phyloP scores from a whole-genome alignment of 495 filamentous ascomycete species.

The Penicillium macrosclerotiorum region DNA sequence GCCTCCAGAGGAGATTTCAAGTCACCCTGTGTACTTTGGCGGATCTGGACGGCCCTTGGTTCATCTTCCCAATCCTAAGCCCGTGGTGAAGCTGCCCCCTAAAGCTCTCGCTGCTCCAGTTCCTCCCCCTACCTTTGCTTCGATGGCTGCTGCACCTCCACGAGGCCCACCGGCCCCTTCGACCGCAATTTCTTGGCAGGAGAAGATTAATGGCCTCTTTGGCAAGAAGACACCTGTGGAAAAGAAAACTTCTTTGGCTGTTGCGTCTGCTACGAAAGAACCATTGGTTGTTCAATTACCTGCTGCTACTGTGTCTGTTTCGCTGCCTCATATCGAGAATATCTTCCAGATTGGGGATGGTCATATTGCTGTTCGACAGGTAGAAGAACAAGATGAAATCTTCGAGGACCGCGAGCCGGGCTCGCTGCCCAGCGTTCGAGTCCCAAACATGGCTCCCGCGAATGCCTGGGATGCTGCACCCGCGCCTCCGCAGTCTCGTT shows the following conservation, averaged over 20 bases:
- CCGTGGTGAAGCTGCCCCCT: conserved; percentile 71
- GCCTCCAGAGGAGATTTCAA: conserved; percentile 63
- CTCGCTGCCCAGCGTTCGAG: conserved; percentile 65
- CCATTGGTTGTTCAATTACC: conserved; percentile 55
- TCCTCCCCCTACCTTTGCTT: conserved; percentile 51
- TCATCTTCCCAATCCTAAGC: conserved; percentile 63
- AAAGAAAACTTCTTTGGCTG: conserved; percentile 52
- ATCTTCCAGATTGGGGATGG: conserved; percentile 32
- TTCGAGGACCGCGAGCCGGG: conserved; percentile 83
- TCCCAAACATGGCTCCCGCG: conserved; percentile 60
- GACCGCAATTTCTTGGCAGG: conserved; percentile 61
- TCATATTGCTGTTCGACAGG: conserved; percentile 55
- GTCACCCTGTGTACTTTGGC: conserved; percentile 70
- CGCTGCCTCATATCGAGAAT: conserved; percentile 46
- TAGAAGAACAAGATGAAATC: conserved; percentile 75
- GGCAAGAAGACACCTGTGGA: conserved; percentile 55
- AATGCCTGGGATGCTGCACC: conserved; percentile 49
- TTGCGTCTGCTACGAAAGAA: conserved; percentile 58
- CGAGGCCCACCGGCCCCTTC: conserved; percentile 19
- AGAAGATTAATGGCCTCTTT: conserved; percentile 69
- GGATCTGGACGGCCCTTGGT: conserved; percentile 64
- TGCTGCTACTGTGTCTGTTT: conserved; percentile 54
- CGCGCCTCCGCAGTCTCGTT: conserved; percentile 28
- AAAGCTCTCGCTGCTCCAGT: conserved; percentile 42
- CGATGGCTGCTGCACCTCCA: conserved; percentile 49